A percentile compares a stretch with the other conserved stretches of the same genome.
These are phyloP conservation scores for Starmerella stigmatis DNA, from an alignment of 805 yeast species.

Conservation along the genomic window DNA sequence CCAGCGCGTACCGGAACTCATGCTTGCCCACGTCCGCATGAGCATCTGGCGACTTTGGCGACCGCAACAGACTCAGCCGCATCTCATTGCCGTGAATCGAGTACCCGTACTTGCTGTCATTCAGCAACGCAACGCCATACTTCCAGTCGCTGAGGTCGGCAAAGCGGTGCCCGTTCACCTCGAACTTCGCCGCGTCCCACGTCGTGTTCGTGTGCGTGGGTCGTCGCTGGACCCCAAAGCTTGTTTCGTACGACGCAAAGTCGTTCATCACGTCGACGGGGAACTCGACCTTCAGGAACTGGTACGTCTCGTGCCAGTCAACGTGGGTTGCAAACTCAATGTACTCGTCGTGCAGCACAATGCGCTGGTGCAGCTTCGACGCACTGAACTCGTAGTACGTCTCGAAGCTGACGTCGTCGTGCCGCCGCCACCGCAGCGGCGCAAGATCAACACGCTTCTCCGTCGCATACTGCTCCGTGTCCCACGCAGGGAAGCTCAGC, in stretches of 20 bases:
- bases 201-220: conserved; percentile 92
- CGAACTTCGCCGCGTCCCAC: conserved; percentile 96
- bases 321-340: conserved; percentile 42
- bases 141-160: conserved; percentile 80
- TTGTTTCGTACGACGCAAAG: conserved; percentile 81
- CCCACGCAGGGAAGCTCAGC: conserved; percentile 91
- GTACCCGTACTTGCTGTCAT: conserved; percentile 84
- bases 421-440: conserved; percentile 15
- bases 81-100: conserved; percentile 86
- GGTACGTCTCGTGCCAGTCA: conserved; percentile 78
- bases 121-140: conserved; percentile 78
- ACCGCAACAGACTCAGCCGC: conserved; percentile 74
- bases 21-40: conserved; percentile 91
- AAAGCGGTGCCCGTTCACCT: conserved; percentile 87
- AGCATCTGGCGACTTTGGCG: conserved; percentile 92
- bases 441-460: conserved; percentile 52
- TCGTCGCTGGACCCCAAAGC: conserved; percentile 80
- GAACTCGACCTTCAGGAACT: conserved; percentile 88
- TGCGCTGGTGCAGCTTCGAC: conserved; percentile 18
- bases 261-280: conserved; percentile 76
- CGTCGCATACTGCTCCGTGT: conserved; percentile 80
- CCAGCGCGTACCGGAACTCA: conserved; percentile 67
- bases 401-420: conserved; percentile 10
- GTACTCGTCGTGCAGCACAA: conserved; percentile 34
- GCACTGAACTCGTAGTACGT: conserved; percentile 14